A percentile compares a stretch with the other conserved stretches of the same genome.
These are phyloP conservation scores for Coprinopsis cinerea DNA, from an alignment of 768 basidiomycete species.

Conservation along the genomic window DNA sequence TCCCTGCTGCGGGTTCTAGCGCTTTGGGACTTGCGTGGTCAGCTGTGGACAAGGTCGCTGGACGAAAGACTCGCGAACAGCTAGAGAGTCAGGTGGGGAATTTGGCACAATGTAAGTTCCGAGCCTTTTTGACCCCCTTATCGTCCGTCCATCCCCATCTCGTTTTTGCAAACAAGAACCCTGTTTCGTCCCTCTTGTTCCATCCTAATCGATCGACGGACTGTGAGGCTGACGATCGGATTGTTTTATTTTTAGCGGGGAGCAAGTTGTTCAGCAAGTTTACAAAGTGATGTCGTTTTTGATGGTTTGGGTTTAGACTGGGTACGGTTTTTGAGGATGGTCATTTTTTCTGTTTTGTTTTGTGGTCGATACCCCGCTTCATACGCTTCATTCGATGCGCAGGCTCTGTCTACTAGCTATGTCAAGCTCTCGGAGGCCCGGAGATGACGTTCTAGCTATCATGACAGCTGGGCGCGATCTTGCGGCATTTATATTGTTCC, in stretches of 20 bases:
- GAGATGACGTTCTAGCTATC: too few species aligned
- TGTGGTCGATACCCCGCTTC: too few species aligned
- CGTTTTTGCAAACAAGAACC: too few species aligned
- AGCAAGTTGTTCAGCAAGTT: constrained; percentile 43
- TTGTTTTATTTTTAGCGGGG: constrained; percentile 26
- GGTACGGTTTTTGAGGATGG: not conserved
- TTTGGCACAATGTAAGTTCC: constrained; percentile 47
- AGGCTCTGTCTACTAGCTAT: too few species aligned
- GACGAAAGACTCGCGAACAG: constrained; percentile 42
- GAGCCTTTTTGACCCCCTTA: constrained; percentile 1
- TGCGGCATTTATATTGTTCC: too few species aligned
- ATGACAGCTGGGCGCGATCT: too few species aligned
- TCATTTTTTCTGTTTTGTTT: too few species aligned
- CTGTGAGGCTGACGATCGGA: not conserved
- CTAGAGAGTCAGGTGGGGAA: constrained; percentile 41
- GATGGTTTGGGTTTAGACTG: too few species aligned
- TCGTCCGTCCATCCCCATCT: not conserved
- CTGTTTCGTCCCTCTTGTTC: not conserved
- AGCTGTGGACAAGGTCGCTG: constrained; percentile 53
- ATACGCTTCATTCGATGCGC: too few species aligned
- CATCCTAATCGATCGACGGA: constrained; percentile 1
- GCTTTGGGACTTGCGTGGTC: constrained; percentile 39
- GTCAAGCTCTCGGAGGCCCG: too few species aligned
- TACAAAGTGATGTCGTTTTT: constrained; percentile 26
- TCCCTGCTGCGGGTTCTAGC: constrained; percentile 23